Evolutionary conservation across 768 basidiomycete genomes (phyloP).

Genomic region (Royoungia palumana): DNA sequence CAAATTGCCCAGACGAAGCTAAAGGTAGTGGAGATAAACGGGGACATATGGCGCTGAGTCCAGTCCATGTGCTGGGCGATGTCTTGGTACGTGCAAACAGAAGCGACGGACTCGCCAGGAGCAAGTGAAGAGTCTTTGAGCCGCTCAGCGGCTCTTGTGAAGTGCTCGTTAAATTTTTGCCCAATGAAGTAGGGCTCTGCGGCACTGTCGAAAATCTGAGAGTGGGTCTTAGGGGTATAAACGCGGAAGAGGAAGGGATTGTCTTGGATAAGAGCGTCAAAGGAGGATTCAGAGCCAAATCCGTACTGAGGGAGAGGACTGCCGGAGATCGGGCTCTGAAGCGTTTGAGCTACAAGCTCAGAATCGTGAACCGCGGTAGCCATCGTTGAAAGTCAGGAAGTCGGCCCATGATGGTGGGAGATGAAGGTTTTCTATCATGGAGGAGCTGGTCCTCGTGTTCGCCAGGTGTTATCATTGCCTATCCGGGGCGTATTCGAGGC

Average conservation of each 20-base stretch:
- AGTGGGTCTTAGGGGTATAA: slow-evolving; percentile 66
- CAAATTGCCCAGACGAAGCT: slow-evolving; percentile 81
- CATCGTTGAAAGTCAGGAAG: slow-evolving; percentile 23
- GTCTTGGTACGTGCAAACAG: slow-evolving; percentile 51
- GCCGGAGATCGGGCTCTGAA: slow-evolving; percentile 21
- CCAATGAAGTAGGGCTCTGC: slow-evolving; percentile 67
- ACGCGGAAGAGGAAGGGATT: slow-evolving; percentile 81
- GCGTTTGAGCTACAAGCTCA: slow-evolving; percentile 11
- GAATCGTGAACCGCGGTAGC: slow-evolving; percentile 15
- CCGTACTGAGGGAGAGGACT: slow-evolving; percentile 65
- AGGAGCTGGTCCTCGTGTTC: slow-evolving; percentile 26
- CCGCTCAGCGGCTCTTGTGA: slow-evolving; percentile 35
- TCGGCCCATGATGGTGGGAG: slow-evolving; percentile 5
- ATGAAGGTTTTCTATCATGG: slow-evolving; percentile 28
- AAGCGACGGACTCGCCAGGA: slow-evolving; percentile 31
- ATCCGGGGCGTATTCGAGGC: slow-evolving; percentile 15
- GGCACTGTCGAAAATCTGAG: slow-evolving; percentile 46
- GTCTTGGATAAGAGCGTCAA: slow-evolving; percentile 54
- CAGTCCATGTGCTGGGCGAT: slow-evolving; percentile 72
- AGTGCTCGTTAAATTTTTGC: slow-evolving; percentile 53
- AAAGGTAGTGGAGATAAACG: slow-evolving; percentile 73
- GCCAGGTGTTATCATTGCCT: slow-evolving; percentile 32
- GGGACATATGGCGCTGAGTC: slow-evolving; percentile 67
- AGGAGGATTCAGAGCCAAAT: slow-evolving; percentile 60
- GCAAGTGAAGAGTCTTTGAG: slow-evolving; percentile 32